A percentile compares a stretch with the other conserved stretches of the same genome.
Conservation (phyloP, 176 grass and related monocot genomes). For the Musa itinerans region DNA sequence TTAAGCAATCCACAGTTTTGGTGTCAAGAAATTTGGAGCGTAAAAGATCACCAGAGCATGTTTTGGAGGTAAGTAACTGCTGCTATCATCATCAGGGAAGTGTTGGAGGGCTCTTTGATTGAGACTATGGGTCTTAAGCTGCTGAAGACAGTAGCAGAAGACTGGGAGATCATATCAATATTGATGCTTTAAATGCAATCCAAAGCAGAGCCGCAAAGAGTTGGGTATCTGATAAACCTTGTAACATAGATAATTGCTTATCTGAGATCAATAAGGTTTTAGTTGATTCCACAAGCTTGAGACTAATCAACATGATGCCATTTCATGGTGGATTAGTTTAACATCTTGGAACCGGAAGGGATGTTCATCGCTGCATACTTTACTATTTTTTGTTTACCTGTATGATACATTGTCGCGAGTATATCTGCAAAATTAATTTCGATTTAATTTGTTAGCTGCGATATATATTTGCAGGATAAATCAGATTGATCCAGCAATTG, state of each 20-base stretch:
- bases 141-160: constrained; percentile 54
- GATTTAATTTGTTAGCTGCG: neutral
- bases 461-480: constrained; percentile 28
- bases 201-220: constrained; percentile 42
- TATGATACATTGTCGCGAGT: neutral
- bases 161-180: constrained; percentile 54
- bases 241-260: constrained; percentile 49
- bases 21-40: too few relatives aligned
- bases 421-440: neutral
- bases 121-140: constrained; percentile 40
- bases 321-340: constrained; percentile 53
- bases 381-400: neutral
- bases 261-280: constrained; percentile 52
- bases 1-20: too few relatives aligned
- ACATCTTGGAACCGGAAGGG: constrained; percentile 45
- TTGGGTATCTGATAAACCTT: constrained; percentile 43
- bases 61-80: neutral
- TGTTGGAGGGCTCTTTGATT: constrained; percentile 53
- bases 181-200: constrained; percentile 59
- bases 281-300: constrained; percentile 50
- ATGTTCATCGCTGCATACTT: neutral
- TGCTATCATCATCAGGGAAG: constrained; percentile 38
- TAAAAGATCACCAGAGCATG: too few relatives aligned
- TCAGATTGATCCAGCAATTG: constrained; percentile 39
- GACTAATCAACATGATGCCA: constrained; percentile 27